Base-by-base conservation (phyloP, 2,329 filamentous ascomycete species). In the Berkeleyomyces basicola region DNA sequence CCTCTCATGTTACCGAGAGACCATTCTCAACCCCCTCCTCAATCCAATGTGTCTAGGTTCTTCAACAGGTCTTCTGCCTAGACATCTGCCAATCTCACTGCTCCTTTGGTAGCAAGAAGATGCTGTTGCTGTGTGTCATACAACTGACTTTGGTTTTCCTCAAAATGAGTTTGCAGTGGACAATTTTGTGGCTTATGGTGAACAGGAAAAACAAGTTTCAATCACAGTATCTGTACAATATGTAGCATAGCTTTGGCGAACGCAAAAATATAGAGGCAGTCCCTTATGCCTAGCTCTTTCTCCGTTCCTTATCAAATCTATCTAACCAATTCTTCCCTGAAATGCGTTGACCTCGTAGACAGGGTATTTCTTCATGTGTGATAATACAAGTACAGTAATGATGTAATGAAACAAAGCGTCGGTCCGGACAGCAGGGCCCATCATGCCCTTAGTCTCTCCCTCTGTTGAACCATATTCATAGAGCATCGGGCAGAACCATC, bases 401-500 rank as follows among this genome's bases (percentile, higher is more conserved):
- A 55, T 43, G 14, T 60, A 61, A 55, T 43, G 14, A 33, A 61
- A 55, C 61, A 58, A 44, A n/a, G 23, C 31, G 36, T n/a, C 36
- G 33, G 61, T 16, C 33, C 33, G 46, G 33, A 11, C 49, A 53
- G 10, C 49, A 53, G n/a, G 33, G 10, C 49, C 14, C 3, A 6
- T 44, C 23, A 36, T 53, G 37, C 16, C 58, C 40, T 6, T 59
- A 46, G 44, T 9, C 42, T 31, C 42, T 7, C 16, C 36, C 43
- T 59, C 43, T 67, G 64, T 58, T 74, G 59, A 43, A 70, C 68
- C 66, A 72, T 68, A 62, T 61, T 70, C 70, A 75, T 75, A 68
- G 67, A 72, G 67, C 73, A 73, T 58, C 36, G 10, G 44, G 16
- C 53, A 64, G n/a, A 10, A 39, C 60, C 44, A 64, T 59, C 59